Base-by-base conservation (phyloP, 2,329 filamentous ascomycete genomes). In the Diaporthe humulicola region DNA sequence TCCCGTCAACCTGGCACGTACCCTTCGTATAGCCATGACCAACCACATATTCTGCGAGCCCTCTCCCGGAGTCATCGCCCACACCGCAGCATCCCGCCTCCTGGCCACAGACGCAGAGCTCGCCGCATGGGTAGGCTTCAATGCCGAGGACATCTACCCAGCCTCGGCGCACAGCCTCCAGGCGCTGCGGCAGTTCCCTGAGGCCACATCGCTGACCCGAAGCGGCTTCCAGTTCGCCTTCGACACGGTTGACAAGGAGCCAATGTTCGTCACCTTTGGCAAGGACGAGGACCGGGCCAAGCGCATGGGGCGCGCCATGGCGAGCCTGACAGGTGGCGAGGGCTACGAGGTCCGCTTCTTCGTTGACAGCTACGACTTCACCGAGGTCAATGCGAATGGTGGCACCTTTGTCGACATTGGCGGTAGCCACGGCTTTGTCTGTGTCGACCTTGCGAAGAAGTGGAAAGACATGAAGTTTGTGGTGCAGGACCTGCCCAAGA, bases 341-440 rank as follows among this genome's bases (percentile, higher is more conserved):
- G 90, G 90, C 0, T 90, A 90, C 77, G 88, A 90, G 76, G 78
- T 90, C 6, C 81, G 81, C 33, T 85, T 90, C 77, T 83, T 92
- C 14, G 84, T 90, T 2, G 82, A 89, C 50, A 87, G 86, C 57
- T 91, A 88, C 77, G 87, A 91, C 77, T 88, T 92, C 78, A 81
- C 84, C 1, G 84, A 83, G 1, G 80, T 91, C 2, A 84, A 90
- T 69, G 81, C 81, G 0, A 78, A 74, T 1, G 81, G 81, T 7
- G 90, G 87, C 4, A 89, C 85, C 0, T 81, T 92, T 52, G 89
- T 92, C 6, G 90, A 93, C 72, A 78, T 91, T 19, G 90, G 91
- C 14, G 90, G 91, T 3, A 89, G 87, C 25, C 88, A 89, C 70
- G 91, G 91, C 0, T 89, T 90, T 61, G 87, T 88, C n/a, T 87